These are phyloP conservation scores for Anthracocystis setariae DNA, from an alignment of 1,284 basidiomycete species.

Conservation along the genomic window DNA sequence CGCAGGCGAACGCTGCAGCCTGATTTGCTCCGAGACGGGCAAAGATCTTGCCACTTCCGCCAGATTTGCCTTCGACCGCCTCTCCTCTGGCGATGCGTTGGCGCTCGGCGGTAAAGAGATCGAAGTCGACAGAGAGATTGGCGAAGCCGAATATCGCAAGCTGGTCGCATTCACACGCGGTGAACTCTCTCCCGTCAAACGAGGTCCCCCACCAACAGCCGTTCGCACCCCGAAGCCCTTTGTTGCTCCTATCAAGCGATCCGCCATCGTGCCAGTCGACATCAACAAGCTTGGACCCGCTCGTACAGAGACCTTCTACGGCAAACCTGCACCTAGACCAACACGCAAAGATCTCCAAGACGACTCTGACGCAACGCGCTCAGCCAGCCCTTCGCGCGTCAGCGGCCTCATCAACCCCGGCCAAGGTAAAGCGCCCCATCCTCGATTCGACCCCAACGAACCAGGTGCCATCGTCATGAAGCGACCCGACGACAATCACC, in stretches of 20 bases:
- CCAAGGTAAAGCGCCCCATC: conserved; percentile 30
- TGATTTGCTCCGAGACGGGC: conserved; percentile 55
- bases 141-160: conserved; percentile 25
- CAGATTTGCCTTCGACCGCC: conserved; percentile 30
- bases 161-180: conserved; percentile 36
- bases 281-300: conserved; percentile 38
- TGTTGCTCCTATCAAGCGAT: conserved; percentile 24
- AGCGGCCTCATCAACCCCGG: conserved; percentile 41
- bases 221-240: conserved; percentile 35
- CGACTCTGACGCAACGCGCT: conserved; percentile 5
- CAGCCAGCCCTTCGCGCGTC: conserved; percentile 23
- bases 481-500: conserved; percentile 77
- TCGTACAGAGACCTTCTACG: conserved; percentile 45
- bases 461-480: conserved; percentile 86
- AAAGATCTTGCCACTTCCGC: conserved; percentile 46
- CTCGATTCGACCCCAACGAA: conserved; percentile 54
- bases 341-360: conserved; percentile 13
- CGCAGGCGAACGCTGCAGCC: conserved; percentile 42
- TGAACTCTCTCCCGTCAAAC: conserved; percentile 31
- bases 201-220: conserved; percentile 29
- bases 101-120: conserved; percentile 58
- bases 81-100: conserved; percentile 49
- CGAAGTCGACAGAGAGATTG: conserved; percentile 45
- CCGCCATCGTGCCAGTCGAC: conserved; percentile 40
- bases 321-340: conserved; percentile 22